Base-by-base conservation (phyloP, 768 basidiomycete genomes). In the Tulasnella sp. region DNA sequence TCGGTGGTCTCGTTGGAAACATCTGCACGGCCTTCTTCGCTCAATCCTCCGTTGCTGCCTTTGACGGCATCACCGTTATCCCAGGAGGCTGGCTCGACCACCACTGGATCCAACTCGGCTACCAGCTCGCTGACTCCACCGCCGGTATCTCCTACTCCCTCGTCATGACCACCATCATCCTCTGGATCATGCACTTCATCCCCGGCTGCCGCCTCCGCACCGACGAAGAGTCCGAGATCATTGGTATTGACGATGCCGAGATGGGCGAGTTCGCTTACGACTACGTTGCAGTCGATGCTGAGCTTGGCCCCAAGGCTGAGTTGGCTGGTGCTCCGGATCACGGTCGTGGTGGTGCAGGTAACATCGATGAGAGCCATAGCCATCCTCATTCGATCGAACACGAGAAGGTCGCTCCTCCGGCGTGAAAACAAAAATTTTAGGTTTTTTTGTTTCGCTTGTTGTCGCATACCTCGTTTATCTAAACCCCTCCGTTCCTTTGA, bases 251-350 rank as follows among this genome's bases (percentile, higher is more conserved):
- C 83, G 92, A 94, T 80, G 87, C 89, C 1, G 91, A 96, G 85
- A 90, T 94, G 87, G 95, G 94, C 78, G 94, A 96, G 84, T 94
- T 89, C 78, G 91, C 92, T 1, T 94, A 93, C 80, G 93, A 95
- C 83, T 95, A 93, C 78, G 93, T 94, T 39, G 91, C 90, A 14
- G 82, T 93, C 71, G 92, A 93, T 52, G 81, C 84, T 8, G 87
- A 88, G 78, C 82, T 88, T 31, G 82, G 84, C 67, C 78, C 82
- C 72, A 74, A 74, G 49, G 40, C 72, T 37, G 54, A 74, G 40
- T 64, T 74, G 29, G 72, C 42, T 52, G 45, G 72, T 74, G 72
- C 19, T 52, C 72, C 72, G 22, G 72, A 74, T 34, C 1, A 31
- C 17, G 72, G 72, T n/a, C 72, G 52, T 39, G 72, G 45, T 36